Evolutionary conservation across 345 rosid genomes (phyloP).

Genomic region (Camelina laxa): DNA sequence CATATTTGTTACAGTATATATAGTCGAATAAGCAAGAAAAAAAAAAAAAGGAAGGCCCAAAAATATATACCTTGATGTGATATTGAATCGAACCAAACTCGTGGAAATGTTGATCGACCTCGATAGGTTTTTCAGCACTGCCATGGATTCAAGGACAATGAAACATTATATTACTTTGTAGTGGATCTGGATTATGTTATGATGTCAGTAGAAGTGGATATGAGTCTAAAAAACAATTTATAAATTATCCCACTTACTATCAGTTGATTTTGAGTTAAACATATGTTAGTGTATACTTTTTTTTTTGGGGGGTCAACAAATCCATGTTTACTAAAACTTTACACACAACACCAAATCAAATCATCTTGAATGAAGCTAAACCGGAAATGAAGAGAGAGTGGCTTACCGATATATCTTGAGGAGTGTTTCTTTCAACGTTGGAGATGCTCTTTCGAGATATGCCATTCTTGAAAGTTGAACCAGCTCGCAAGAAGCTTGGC

Average conservation of each 20-base stretch:
- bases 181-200: background rate
- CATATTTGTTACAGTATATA: background rate
- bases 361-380: background rate
- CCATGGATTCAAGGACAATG: constrained; percentile 36
- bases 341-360: background rate
- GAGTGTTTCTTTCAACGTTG: constrained; percentile 41
- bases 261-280: background rate
- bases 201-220: background rate
- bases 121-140: constrained; percentile 67
- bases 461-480: constrained; percentile 28
- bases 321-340: background rate
- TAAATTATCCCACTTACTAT: background rate
- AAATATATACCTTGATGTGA: constrained; percentile 65
- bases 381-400: background rate
- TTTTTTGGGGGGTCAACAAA: no score
- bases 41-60: background rate
- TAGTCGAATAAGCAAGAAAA: background rate
- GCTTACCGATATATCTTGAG: constrained; percentile 44
- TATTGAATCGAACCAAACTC: constrained; percentile 84
- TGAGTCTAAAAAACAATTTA: background rate
- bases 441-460: constrained; percentile 44
- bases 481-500: constrained; percentile 26
- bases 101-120: constrained; percentile 72
- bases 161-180: background rate
- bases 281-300: no score